These are phyloP conservation scores for Conringia planisiliqua DNA, from an alignment of 345 rosid species.

Conservation along the genomic window DNA sequence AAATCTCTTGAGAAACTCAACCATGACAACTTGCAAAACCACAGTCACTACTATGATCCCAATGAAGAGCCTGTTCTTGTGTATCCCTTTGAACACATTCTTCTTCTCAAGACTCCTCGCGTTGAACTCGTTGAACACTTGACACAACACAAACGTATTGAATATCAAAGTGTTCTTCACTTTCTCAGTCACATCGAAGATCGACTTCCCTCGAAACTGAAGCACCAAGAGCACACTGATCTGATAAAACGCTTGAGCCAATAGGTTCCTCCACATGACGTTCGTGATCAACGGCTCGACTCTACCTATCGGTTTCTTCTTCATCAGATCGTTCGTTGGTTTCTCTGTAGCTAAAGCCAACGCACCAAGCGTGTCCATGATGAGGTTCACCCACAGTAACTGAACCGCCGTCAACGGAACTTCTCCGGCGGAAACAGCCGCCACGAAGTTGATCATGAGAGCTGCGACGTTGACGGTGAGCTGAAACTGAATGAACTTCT, in stretches of 20 bases:
- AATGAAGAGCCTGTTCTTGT: conserved; percentile 57
- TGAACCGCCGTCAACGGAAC: conserved; percentile 71
- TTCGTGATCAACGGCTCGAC: conserved; percentile 62
- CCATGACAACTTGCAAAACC: conserved; percentile 66
- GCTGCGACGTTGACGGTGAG: conserved; percentile 70
- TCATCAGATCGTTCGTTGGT: conserved; percentile 66
- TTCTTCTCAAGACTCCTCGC: conserved; percentile 72
- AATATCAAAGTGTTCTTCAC: conserved; percentile 67
- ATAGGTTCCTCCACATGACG: conserved; percentile 74
- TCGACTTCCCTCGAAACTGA: conserved; percentile 60
- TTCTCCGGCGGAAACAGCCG: conserved; percentile 68
- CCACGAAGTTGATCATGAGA: conserved; percentile 62
- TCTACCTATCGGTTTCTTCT: conserved; percentile 56
- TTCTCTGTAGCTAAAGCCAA: conserved; percentile 65
- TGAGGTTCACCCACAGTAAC: conserved; percentile 70
- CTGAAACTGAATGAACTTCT: conserved; percentile 79
- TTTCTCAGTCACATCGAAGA: conserved; percentile 45
- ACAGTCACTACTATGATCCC: conserved; percentile 53
- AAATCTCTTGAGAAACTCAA: conserved; percentile 65
- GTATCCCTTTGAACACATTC: conserved; percentile 66
- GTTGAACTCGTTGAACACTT: conserved; percentile 79
- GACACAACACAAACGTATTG: conserved; percentile 68
- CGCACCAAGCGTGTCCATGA: conserved; percentile 81
- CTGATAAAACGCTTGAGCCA: conserved; percentile 66
- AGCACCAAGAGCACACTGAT: conserved; percentile 56